Base-by-base conservation (phyloP, 371 early-diverging fungal species). In the Amoeboradix gromovi region DNA sequence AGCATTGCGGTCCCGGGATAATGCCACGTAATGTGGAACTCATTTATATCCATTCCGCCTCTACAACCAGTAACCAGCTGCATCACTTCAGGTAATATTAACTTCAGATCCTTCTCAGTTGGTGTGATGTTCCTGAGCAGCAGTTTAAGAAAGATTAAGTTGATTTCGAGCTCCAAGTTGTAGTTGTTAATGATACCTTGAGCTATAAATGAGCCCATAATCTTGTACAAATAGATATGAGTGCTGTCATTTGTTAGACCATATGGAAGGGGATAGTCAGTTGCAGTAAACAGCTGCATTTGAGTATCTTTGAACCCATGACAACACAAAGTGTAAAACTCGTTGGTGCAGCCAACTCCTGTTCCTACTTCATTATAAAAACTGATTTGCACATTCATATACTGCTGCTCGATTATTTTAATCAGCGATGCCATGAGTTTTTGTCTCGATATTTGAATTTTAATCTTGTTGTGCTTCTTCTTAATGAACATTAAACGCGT, bases 361-460 rank as follows among this genome's bases (percentile, higher is more conserved):
- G 90, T 89, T 12, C 95, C 95, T 28, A 89, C 91, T 72, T 94
- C 95, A 30, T 87, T 90, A 72, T 83, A 82, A 72, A 89, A 94
- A 74, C 92, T 90, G 27, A 93, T 82, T 74, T 94, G 92, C 67
- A 94, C 22, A 48, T 48, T 48, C 22, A 12, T 5, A 22, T 48
- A 48, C n/a, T n/a, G n/a, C 22, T 22, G 48, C 48, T 48, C 48
- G 12, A 48, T 48, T 22, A 48, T 48, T 12, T 48, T 12, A 48
- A 48, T 48, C 5, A 48, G 48, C 5, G 48, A 48, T 48, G 48
- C 12, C 12, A 48, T 5, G 5, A 48, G 5, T 22, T 48, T 48
- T 48, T 48, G 48, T 48, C 48, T 48, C 22, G 48, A 48, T 12
- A 48, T 48, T 48, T 12, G 5, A 5, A 48, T 48, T 48, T 48